Conservation (phyloP, 2,329 filamentous ascomycete genomes). For the Bipolaris oryzae region DNA sequence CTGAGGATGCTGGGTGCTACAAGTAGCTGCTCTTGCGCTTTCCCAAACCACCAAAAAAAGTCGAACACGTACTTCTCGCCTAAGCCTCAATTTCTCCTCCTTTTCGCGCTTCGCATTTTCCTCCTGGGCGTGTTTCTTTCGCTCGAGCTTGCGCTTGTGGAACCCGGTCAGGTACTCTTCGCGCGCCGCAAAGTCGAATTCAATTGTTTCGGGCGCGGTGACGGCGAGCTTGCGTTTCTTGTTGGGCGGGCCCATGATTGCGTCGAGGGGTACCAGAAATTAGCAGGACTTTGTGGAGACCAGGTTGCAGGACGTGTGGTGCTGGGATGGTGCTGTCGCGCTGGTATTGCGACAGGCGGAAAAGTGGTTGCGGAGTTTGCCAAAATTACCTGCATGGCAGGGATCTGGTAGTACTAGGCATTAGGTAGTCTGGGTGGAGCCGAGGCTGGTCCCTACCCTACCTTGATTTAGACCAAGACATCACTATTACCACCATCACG, state of each 20-base stretch:
- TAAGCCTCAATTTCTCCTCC: slow-evolving; percentile 73
- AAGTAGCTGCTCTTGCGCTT: background rate
- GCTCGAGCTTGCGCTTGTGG: slow-evolving; percentile 89
- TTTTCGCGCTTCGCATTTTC: slow-evolving; percentile 76
- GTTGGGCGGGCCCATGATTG: slow-evolving; percentile 27
- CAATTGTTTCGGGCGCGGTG: slow-evolving; percentile 74
- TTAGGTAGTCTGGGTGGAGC: slow-evolving; percentile 10
- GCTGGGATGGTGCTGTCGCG: slow-evolving; percentile 5
- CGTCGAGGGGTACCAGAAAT: too few species aligned
- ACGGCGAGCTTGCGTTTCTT: slow-evolving; percentile 46
- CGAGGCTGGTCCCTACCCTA: slow-evolving; percentile 4
- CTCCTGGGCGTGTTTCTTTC: slow-evolving; percentile 84
- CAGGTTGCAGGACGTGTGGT: background rate
- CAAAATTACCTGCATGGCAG: slow-evolving; percentile 32
- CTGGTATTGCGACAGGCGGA: background rate
- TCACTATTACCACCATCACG: background rate
- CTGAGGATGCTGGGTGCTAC: too few species aligned
- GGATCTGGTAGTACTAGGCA: slow-evolving; percentile 22
- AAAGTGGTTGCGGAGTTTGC: slow-evolving; percentile 15
- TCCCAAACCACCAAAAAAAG: background rate
- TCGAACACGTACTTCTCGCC: slow-evolving; percentile 71
- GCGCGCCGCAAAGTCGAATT: slow-evolving; percentile 79
- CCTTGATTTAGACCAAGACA: background rate
- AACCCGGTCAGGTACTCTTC: slow-evolving; percentile 93
- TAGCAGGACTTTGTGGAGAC: background rate